phyloP scores from a whole-genome alignment of 23 red algal genomes.

The Rhodosorus marinus region DNA sequence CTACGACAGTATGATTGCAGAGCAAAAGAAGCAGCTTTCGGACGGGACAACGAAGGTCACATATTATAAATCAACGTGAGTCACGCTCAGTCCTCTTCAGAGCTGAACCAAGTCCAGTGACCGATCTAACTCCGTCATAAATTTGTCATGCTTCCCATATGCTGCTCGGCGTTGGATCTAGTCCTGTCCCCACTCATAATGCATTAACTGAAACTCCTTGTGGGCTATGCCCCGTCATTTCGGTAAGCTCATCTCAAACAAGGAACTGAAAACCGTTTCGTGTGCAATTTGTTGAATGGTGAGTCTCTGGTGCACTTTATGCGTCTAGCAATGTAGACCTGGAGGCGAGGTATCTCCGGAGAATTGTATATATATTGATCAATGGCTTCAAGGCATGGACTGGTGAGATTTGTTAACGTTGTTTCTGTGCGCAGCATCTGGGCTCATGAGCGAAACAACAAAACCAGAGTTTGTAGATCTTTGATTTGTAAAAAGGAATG shows the following conservation, averaged over 20 bases:
- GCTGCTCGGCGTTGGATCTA: not conserved
- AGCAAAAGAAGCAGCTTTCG: not conserved
- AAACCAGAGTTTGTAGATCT: no score
- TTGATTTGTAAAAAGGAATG: no score
- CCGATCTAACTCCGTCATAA: not conserved
- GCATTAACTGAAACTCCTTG: not conserved
- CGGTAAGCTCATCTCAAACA: no score
- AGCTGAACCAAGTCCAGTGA: not conserved
- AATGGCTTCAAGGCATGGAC: no score
- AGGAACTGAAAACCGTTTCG: no score
- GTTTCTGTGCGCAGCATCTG: no score
- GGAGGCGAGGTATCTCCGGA: not conserved
- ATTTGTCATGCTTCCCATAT: not conserved
- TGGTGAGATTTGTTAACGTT: no score
- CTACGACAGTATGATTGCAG: not conserved
- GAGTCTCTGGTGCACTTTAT: no score
- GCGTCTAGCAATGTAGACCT: not conserved
- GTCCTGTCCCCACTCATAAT: not conserved
- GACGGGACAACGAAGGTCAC: not conserved
- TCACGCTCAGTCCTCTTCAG: not conserved
- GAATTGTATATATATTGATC: conserved; percentile 1
- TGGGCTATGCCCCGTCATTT: conserved; percentile 2
- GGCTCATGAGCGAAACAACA: no score
- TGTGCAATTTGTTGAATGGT: no score
- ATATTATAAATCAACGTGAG: not conserved